Base-by-base conservation (phyloP, 2,329 filamentous ascomycete genomes). In the Ophiocordyceps sinensis region DNA sequence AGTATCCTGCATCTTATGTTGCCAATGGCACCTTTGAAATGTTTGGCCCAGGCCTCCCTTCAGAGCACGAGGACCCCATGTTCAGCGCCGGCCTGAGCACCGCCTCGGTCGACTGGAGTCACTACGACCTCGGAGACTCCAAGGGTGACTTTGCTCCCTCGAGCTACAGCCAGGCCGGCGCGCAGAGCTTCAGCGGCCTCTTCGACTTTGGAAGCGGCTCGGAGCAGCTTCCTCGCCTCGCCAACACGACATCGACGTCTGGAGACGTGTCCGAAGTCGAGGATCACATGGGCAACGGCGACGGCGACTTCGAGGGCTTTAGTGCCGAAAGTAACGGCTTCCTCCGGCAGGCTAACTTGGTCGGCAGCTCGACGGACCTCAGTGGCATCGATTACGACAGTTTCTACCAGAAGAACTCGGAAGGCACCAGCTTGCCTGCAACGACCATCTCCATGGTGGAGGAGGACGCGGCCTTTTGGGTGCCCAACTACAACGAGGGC, bases 201-300 rank as follows among this genome's bases (percentile, higher is more conserved):
- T 71, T 70, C 47, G 73, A 75, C 41, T 73, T 68, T 41, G 59
- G 57, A 47, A 65, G 59, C 49, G 70, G 66, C 46, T 70, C 66
- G n/a, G 72, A 75, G 51, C 71, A 70, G 46, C 65, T 70, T 26
- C 66, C 68, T 39, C 63, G 70, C 38, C 55, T 79, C 51, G 71
- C 74, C 45, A 65, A 73, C 52, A 67, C 66, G 39, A 73, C 71
- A 1, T 76, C 75, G 10, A 79, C 75, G 9, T 82, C 77, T 12
- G 77, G 77, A 30, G 77, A 82, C 45, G 76, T 80, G 9, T 81
- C 77, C 10, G 77, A 81, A 53, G 75, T 75, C 5, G 78, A 81
- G 45, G 77, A 81, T 48, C 69, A 71, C 44, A 58, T 68, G 39
- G 62, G 61, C 39, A 61, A 66, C 47, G 62, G 66, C 46, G 62